phyloP scores from a whole-genome alignment of 2,329 filamentous ascomycete species.

The Colletotrichum liaoningense region DNA sequence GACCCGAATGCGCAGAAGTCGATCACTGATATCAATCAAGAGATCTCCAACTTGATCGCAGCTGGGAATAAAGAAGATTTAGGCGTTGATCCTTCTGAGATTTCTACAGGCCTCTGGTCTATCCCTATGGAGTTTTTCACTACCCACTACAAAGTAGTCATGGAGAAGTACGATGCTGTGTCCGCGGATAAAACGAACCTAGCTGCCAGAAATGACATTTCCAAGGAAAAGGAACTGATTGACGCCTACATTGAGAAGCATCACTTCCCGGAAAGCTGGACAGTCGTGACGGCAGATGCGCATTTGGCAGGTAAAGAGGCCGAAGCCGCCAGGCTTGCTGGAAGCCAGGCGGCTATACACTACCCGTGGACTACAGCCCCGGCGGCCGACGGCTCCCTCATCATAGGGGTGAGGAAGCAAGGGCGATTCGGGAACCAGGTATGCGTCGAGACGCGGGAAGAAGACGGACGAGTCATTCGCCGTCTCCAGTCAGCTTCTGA shows the following conservation, averaged over 20 bases:
- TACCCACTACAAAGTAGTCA: too few relatives aligned
- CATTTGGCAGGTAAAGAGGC: background rate
- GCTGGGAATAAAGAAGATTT: too few relatives aligned
- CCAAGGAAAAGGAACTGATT: background rate
- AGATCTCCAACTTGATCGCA: too few relatives aligned
- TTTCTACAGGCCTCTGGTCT: too few relatives aligned
- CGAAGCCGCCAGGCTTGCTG: background rate
- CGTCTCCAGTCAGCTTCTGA: too few relatives aligned
- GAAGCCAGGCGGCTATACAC: background rate
- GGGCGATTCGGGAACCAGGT: background rate
- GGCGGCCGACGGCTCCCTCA: background rate
- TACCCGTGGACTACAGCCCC: background rate
- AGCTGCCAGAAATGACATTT: background rate
- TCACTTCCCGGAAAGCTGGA: background rate
- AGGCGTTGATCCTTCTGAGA: too few relatives aligned
- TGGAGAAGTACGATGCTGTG: too few relatives aligned
- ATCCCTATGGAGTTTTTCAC: too few relatives aligned
- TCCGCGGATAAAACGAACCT: too few relatives aligned
- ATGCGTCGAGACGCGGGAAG: background rate
- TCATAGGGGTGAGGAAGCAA: background rate
- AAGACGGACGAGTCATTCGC: too few relatives aligned
- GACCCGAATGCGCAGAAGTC: too few relatives aligned
- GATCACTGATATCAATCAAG: too few relatives aligned
- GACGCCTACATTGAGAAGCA: background rate
- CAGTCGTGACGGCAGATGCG: background rate